A percentile compares a stretch with the other conserved stretches of the same genome.
Evolutionary conservation across 2,329 filamentous ascomycete genomes (phyloP).

Genomic region (Diaporthe sp.): DNA sequence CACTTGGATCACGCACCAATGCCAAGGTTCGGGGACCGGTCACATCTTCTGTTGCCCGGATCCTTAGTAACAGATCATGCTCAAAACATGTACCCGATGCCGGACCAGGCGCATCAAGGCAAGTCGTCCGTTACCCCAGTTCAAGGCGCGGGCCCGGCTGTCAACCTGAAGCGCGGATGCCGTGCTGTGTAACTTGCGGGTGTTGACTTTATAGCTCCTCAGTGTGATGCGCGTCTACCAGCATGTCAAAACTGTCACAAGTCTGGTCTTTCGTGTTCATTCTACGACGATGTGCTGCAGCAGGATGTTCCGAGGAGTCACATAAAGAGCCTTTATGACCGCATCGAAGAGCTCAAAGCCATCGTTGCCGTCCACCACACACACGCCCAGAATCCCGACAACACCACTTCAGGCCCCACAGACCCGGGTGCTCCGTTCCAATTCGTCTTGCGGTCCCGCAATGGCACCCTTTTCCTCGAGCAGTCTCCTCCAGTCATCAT

Average conservation of each 20-base stretch:
- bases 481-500: slow-evolving; percentile 26
- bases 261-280: slow-evolving; percentile 25
- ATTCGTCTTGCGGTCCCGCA: slow-evolving; percentile 21
- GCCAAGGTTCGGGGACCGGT: background rate
- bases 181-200: background rate
- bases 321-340: slow-evolving; percentile 31
- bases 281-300: slow-evolving; percentile 26
- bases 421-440: slow-evolving; percentile 1
- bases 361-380: slow-evolving; percentile 26
- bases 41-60: background rate
- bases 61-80: slow-evolving; percentile 14
- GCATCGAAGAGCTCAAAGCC: slow-evolving; percentile 28
- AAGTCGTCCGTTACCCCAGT: background rate
- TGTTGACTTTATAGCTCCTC: background rate
- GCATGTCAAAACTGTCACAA: slow-evolving; percentile 27
- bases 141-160: background rate
- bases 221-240: slow-evolving; percentile 29
- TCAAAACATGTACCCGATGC: slow-evolving; percentile 29
- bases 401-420: background rate
- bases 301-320: slow-evolving; percentile 25
- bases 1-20: background rate
- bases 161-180: background rate
- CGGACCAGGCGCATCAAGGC: slow-evolving; percentile 28
- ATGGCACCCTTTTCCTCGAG: slow-evolving; percentile 20
- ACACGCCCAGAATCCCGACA: background rate